Evolutionary conservation across 345 rosid species (phyloP), one percentile per base, ranked within the genome.

Genomic region (Luvunga scandens): DNA sequence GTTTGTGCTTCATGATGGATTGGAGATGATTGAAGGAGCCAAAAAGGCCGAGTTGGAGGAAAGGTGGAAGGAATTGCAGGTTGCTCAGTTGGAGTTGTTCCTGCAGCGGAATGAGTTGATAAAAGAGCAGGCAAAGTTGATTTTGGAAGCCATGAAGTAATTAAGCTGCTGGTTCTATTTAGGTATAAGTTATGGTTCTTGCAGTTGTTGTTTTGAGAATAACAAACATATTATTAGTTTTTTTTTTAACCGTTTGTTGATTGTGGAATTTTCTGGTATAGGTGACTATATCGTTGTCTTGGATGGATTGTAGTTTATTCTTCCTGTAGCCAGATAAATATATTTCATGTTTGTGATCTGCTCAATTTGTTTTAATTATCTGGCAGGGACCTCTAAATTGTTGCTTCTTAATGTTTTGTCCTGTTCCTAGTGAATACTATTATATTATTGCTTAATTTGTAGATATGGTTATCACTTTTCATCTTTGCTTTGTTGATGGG

Each of bases 31-130:
- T 66, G 83, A 79, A 7, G 88, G 83, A 39, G 27, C 77, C 1
- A 77, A 87, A 77, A 87, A 77, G 77, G 78, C 9, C 13, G 80
- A 80, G 72, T 53, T 87, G 74, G 87, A 82, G 78, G 83, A 76
- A 22, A 87, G 72, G 38, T 69, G 80, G 87, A 80, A 82, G 78
- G 75, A 83, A 66, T 69, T 85, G 16, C 84, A 80, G 72, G 81
- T 71, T 2, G 83, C 62, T 50, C 82, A 81, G 75, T 59, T 80
- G 72, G 82, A 76, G 80, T 62, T 87, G 21, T 83, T 82, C 72
- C 48, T 87, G 78, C 78, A 78, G 79, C 80, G 88, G 45, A 79
- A 28, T 56, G 77, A 68, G 27, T 59, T 85, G 21, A 72, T 87
- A 25, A 71, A 22, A 2, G 81, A 78, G 8, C 75, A 85, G 22